Evolutionary conservation across 495 filamentous ascomycete species (phyloP), one percentile per base, ranked within the genome.

Genomic region (Hypoxylon trugodes): DNA sequence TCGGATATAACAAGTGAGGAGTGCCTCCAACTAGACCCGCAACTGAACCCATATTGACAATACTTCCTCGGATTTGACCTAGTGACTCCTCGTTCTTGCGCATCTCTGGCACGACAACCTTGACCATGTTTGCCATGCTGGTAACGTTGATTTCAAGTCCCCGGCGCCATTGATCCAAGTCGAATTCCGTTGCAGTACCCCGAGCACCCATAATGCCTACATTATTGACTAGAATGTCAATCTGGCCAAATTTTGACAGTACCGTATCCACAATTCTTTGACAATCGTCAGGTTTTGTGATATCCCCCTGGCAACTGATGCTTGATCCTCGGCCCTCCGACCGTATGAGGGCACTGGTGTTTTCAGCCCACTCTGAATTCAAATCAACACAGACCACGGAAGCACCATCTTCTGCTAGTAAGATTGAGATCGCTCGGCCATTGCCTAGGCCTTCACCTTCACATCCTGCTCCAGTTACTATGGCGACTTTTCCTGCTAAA

Each of bases 1-100:
- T 87, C 18, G 85, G 85, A 71, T 88, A 88, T 6, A 87, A 69
- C 1, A 88, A 56, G 73, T 82, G 77, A 2, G 83, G 85, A 15
- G 82, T 86, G 4, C 85, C 85, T 1, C 84, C 86, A 52, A 77
- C 76, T 36, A 85, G 47, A 0, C 86, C 84, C 3, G 83, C 83
- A 10, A 87, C 83, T 41, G 74, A 79, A 3, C 80, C 79, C 72
- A 87, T 82, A 61, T 87, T 87, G 46, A 88, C 77, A 50, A 87
- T 83, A 37, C 72, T 77, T 8, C 82, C 81, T 35, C 57, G 35
- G n/a, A 60, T 61, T 15, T 43, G 48, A n/a, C 62, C 61, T 18
- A 26, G 1, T 6, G 52, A 46, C 10, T 72, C 74, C 1, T 76
- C 72, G 42, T 86, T 84, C 24, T 69, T 74, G 10, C 37, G 55